phyloP scores from a whole-genome alignment of 2,329 filamentous ascomycete genomes.

The Fusarium tuaranense region DNA sequence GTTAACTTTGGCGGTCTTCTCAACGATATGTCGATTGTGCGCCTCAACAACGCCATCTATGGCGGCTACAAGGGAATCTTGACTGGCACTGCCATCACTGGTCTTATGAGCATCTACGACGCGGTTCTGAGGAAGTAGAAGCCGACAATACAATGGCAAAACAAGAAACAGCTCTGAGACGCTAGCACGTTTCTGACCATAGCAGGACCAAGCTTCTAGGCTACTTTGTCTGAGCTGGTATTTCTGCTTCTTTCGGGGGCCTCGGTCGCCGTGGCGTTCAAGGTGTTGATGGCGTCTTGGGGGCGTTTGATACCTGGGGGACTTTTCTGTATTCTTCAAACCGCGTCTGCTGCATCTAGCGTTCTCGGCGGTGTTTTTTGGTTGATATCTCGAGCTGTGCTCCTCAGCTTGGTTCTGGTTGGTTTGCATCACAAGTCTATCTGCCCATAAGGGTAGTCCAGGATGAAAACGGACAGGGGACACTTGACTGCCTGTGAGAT shows the following conservation, averaged over 20 bases:
- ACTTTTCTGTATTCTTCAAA: constrained; percentile 17
- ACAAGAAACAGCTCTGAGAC: constrained; percentile 3
- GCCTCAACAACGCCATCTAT: constrained; percentile 75
- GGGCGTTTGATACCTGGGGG: constrained; percentile 48
- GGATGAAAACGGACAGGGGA: neutral
- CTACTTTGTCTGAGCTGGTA: constrained; percentile 7
- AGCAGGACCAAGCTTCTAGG: constrained; percentile 7
- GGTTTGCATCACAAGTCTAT: constrained; percentile 3
- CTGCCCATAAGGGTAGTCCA: neutral
- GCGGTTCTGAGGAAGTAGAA: constrained; percentile 78
- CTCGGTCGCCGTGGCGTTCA: constrained; percentile 45
- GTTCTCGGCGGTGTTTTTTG: neutral
- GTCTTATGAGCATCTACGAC: constrained; percentile 79
- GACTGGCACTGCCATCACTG: constrained; percentile 75
- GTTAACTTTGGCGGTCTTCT: constrained; percentile 73
- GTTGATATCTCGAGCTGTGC: neutral
- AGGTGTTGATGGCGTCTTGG: constrained; percentile 47
- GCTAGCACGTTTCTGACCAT: constrained; percentile 6
- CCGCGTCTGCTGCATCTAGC: constrained; percentile 16
- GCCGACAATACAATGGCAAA: neutral
- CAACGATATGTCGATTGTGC: constrained; percentile 67
- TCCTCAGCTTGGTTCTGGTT: neutral
- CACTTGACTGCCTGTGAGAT: constrained; percentile 9
- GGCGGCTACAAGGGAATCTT: constrained; percentile 78
- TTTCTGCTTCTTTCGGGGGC: constrained; percentile 24